Base-by-base conservation (phyloP, 2,329 filamentous ascomycete species). In the Epichloe glyceriae region DNA sequence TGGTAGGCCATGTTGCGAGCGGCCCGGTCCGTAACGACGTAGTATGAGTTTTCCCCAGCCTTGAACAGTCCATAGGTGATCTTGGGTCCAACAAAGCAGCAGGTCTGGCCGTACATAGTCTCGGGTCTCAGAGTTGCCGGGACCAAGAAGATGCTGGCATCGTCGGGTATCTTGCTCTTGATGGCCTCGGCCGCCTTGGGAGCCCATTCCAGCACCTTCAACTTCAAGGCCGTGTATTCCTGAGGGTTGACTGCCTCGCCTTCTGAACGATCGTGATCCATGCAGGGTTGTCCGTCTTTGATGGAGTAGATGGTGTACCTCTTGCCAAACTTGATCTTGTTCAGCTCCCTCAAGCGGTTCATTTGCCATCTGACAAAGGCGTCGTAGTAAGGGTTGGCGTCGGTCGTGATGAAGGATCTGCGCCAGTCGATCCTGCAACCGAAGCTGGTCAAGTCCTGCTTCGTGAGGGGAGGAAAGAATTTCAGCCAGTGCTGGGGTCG, bases 101-200 rank as follows among this genome's bases (percentile, higher is more conserved):
- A 94, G 4, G 83, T 94, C 69, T 97, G 93, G 40, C 94, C 94
- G 65, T 97, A 98, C 91, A 98, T 97, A 37, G 93, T 98, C 74
- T 98, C 93, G 2, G 93, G 88, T 55, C 93, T 79, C 54, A 98
- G 78, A 50, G 93, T 97, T 15, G 93, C 93, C 12, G 93, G 86
- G 12, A 97, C 81, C 61, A 97, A 85, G 72, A 85, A 97, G 51
- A 96, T 84, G 54, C 85, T 85, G 44, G 87, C 84, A 56, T 79
- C 82, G 37, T 82, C 76, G 5, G 91, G 86, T 4, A 97, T 71
- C 71, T 91, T 93, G 56, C 80, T 83, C 64, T 84, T 78, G 52
- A 97, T 70, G 49, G 79, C 72, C 57, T 85, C 79, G 56, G 81
- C 79, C 22, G 88, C 86, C 55, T 83, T 77, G 33, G 85, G 80